Percentiles rank a stretch among this genome's conserved stretches.
Conservation (phyloP, 1,139 yeast genomes). For the Pichia sp. region DNA sequence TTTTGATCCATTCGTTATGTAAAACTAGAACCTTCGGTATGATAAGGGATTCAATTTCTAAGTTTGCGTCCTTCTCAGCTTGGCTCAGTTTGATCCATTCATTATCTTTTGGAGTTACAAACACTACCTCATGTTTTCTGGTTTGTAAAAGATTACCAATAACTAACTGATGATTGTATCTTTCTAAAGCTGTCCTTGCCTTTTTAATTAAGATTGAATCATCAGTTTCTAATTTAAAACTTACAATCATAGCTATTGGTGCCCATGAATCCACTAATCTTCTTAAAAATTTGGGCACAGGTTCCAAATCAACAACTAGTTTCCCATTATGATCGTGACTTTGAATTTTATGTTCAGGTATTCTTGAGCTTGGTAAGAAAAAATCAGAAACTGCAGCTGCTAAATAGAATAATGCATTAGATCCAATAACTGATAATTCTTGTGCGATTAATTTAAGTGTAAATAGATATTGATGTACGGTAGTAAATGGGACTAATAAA, state of each 20-base stretch:
- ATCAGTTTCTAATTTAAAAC: constrained; percentile 94
- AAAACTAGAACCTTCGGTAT: constrained; percentile 64
- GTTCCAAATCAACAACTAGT: constrained; percentile 78
- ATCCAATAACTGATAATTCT: constrained; percentile 46
- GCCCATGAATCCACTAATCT: constrained; percentile 93
- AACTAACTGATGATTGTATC: constrained; percentile 89
- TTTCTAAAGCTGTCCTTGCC: constrained; percentile 67
- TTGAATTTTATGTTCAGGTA: constrained; percentile 93
- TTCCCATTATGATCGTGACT: constrained; percentile 66
- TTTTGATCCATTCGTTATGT: constrained; percentile 58
- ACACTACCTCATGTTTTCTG: constrained; percentile 80
- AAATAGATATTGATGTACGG: constrained; percentile 89
- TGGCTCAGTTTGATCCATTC: constrained; percentile 50
- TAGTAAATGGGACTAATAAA: constrained; percentile 79
- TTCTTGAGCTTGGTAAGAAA: constrained; percentile 75
- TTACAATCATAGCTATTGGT: constrained; percentile 87
- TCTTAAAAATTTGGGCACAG: constrained; percentile 89
- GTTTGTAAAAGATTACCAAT: constrained; percentile 91
- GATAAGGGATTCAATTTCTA: constrained; percentile 70
- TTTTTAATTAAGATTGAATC: constrained; percentile 60
- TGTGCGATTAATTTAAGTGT: constrained; percentile 68
- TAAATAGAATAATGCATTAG: constrained; percentile 66
- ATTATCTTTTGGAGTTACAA: constrained; percentile 52
- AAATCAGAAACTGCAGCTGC: constrained; percentile 99
- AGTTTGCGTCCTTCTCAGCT: constrained; percentile 33